phyloP scores from a whole-genome alignment of 116 monocot genomes.

The Papilionanthe hybrid region DNA sequence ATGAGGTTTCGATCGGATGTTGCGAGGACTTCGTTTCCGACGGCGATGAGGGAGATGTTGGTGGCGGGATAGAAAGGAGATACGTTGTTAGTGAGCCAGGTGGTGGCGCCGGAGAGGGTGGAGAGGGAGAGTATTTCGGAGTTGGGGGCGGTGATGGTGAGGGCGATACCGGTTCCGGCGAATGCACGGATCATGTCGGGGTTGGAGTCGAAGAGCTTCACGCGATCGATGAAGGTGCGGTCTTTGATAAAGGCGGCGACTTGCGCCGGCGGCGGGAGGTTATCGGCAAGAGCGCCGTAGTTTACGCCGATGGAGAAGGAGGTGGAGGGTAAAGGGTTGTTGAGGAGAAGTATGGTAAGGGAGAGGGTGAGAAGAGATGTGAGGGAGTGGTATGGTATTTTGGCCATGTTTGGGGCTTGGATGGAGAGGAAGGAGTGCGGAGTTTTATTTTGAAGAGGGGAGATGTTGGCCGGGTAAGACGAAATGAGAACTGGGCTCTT shows the following conservation, averaged over 20 bases:
- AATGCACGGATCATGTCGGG: slow-evolving; percentile 33
- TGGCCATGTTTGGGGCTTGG: background rate
- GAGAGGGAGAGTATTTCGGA: slow-evolving; percentile 31
- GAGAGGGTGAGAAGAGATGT: background rate
- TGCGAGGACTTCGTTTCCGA: slow-evolving; percentile 53
- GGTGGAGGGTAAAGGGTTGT: background rate
- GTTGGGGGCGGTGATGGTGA: slow-evolving; percentile 36
- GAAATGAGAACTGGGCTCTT: no score
- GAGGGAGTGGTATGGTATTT: background rate
- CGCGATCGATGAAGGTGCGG: slow-evolving; percentile 27
- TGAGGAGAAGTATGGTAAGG: background rate
- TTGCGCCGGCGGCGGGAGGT: slow-evolving; percentile 44
- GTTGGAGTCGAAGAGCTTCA: slow-evolving; percentile 55
- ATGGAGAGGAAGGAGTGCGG: background rate
- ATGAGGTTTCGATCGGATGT: slow-evolving; percentile 24
- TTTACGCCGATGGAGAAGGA: slow-evolving; percentile 41
- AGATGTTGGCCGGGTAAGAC: no score
- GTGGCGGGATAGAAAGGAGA: slow-evolving; percentile 28
- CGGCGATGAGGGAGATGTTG: slow-evolving; percentile 41
- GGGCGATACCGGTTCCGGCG: slow-evolving; percentile 23
- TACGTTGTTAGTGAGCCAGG: slow-evolving; percentile 33
- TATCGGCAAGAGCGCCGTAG: slow-evolving; percentile 43
- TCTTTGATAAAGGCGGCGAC: slow-evolving; percentile 33
- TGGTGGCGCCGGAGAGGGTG: slow-evolving; percentile 26
- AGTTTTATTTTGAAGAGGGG: no score